These are phyloP conservation scores for Trichoderma sp. DNA, from an alignment of 2,329 filamentous ascomycete genomes.

Conservation along the genomic window DNA sequence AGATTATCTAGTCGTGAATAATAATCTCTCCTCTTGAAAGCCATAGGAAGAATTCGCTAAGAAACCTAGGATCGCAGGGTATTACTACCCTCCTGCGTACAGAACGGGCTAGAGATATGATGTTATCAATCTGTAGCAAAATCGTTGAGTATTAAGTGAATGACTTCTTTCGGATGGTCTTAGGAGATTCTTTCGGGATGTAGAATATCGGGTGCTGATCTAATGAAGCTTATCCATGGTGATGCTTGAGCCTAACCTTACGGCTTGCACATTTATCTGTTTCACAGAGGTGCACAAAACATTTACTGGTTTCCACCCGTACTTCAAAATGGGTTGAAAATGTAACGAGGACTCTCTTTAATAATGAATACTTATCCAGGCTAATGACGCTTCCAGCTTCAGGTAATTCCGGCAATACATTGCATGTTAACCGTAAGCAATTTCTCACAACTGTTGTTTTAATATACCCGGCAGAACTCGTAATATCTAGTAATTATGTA, in stretches of 20 bases:
- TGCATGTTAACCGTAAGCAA: fast-evolving
- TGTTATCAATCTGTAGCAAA: neutral
- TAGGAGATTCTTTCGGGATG: neutral
- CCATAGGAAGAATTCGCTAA: neutral
- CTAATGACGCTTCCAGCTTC: neutral
- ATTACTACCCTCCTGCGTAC: neutral
- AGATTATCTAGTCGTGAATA: neutral
- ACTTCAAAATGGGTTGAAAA: neutral
- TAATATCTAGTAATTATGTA: neutral
- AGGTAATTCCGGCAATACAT: neutral
- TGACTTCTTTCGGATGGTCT: neutral
- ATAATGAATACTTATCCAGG: neutral
- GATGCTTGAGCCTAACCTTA: neutral
- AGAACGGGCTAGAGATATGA: neutral
- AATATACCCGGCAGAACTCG: neutral
- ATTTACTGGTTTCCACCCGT: neutral
- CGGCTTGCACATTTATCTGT: neutral
- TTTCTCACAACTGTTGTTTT: neutral
- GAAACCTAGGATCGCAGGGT: neutral
- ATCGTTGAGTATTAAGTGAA: neutral
- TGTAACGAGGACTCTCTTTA: neutral
- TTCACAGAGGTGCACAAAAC: neutral
- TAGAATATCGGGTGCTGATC: neutral
- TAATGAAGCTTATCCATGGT: neutral
- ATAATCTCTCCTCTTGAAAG: neutral